These are phyloP conservation scores for Plantago ovata DNA, from an alignment of 257 asterid genomes.

Conservation along the genomic window DNA sequence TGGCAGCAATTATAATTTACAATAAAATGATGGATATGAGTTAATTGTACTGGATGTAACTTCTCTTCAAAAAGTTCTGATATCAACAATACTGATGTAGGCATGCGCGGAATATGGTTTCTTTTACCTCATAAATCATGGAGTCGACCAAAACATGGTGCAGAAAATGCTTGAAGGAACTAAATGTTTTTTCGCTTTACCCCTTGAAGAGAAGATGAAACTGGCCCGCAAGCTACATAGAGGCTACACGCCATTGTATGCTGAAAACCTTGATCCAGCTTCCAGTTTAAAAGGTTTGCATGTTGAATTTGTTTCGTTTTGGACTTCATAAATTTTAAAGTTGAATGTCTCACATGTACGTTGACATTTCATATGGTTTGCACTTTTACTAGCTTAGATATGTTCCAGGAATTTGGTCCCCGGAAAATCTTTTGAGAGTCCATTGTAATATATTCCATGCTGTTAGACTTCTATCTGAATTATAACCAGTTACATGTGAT, in stretches of 20 bases:
- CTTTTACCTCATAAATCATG: constrained; percentile 62
- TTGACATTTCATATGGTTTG: too few species aligned
- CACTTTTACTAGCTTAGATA: too few species aligned
- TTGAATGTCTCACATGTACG: not conserved
- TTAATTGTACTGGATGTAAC: not conserved
- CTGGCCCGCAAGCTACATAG: constrained; percentile 32
- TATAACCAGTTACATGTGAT: too few species aligned
- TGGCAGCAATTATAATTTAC: not conserved
- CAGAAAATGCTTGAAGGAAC: constrained; percentile 36
- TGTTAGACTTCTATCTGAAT: not conserved
- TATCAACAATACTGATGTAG: constrained; percentile 19
- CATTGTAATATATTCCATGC: not conserved
- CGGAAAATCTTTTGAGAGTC: not conserved
- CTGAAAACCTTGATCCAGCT: constrained; percentile 47
- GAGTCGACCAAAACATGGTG: constrained; percentile 37
- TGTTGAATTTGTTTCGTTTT: not conserved
- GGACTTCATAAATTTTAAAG: not conserved
- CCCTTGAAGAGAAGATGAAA: constrained; percentile 44
- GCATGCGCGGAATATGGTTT: constrained; percentile 53
- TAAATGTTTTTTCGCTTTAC: constrained; percentile 36
- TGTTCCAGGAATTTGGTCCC: not conserved
- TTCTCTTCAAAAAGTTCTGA: not conserved
- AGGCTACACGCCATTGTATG: constrained; percentile 52
- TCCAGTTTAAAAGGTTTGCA: constrained; percentile 37
- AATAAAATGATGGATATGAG: not conserved